A percentile compares a stretch with the other conserved stretches of the same genome.
These are phyloP conservation scores for Pyrenochaeta sp. DNA, from an alignment of 2,329 filamentous ascomycete species.

Conservation along the genomic window DNA sequence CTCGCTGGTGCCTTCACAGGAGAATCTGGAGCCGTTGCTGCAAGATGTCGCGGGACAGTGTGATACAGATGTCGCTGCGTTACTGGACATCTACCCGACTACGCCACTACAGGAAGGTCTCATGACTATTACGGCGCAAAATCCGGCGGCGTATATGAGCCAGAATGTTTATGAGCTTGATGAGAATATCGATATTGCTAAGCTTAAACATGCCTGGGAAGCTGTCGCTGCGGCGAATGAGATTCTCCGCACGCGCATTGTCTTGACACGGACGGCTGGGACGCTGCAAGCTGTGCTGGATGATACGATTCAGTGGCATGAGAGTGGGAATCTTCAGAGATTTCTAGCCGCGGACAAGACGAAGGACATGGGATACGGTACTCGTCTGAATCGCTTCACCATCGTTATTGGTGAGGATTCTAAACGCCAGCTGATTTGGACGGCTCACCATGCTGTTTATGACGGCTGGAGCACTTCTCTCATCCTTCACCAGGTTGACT, in stretches of 20 bases:
- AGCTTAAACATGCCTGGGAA: conserved; percentile 54
- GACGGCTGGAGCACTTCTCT: conserved; percentile 69
- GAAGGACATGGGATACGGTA: conserved; percentile 41
- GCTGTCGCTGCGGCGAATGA: conserved; percentile 48
- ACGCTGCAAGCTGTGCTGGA: conserved; percentile 4
- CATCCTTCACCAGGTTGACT: background rate
- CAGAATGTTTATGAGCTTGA: conserved; percentile 49
- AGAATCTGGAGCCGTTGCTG: too few relatives aligned
- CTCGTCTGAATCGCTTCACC: conserved; percentile 58
- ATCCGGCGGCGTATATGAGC: conserved; percentile 62
- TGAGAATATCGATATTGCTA: background rate
- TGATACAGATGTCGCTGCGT: too few relatives aligned
- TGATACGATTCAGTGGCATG: background rate
- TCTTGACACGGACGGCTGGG: background rate
- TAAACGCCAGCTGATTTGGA: conserved; percentile 61
- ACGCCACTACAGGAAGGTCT: conserved; percentile 60
- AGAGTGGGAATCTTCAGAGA: background rate
- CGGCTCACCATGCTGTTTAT: conserved; percentile 85
- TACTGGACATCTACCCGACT: conserved; percentile 2
- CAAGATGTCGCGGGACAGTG: too few relatives aligned
- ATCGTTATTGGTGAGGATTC: conserved; percentile 31
- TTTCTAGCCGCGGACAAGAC: background rate
- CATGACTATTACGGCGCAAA: conserved; percentile 62
- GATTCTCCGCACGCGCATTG: conserved; percentile 56
- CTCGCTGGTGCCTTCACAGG: too few relatives aligned